phyloP scores from a whole-genome alignment of 768 basidiomycete genomes.

The Tephrocybe sp. region DNA sequence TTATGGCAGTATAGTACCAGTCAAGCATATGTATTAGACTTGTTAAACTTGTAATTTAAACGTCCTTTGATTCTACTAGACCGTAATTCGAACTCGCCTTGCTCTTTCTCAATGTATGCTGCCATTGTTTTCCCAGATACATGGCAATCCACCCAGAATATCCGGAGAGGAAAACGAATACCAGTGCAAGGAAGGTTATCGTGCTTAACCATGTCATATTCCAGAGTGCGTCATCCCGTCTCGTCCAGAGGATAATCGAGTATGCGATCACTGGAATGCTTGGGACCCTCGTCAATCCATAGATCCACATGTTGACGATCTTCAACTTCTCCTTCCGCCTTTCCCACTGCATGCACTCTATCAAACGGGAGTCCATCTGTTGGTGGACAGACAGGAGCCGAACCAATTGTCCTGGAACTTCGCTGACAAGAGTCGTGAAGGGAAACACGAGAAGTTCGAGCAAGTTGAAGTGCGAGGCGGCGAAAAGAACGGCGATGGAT shows the following conservation, averaged over 20 bases:
- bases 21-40: too few species aligned
- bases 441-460: constrained; percentile 3
- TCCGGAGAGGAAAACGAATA: neutral
- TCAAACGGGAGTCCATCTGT: constrained; percentile 1
- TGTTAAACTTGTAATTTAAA: too few species aligned
- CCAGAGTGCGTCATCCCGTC: neutral
- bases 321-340: neutral
- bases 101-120: too few species aligned
- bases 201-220: neutral
- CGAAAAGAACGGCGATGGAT: constrained; percentile 4
- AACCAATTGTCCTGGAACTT: constrained; percentile 1
- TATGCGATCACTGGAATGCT: constrained; percentile 4
- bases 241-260: neutral
- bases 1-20: too few species aligned
- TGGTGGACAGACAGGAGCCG: constrained; percentile 6
- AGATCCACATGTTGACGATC: constrained; percentile 3
- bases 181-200: neutral
- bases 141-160: constrained; percentile 3
- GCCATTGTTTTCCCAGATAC: neutral
- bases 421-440: constrained; percentile 7
- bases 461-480: neutral
- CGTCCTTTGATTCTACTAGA: too few species aligned
- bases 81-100: too few species aligned
- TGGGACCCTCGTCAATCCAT: constrained; percentile 4
- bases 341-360: neutral